Conservation (phyloP, 2,329 filamentous ascomycete species). For the Monascus ruber region DNA sequence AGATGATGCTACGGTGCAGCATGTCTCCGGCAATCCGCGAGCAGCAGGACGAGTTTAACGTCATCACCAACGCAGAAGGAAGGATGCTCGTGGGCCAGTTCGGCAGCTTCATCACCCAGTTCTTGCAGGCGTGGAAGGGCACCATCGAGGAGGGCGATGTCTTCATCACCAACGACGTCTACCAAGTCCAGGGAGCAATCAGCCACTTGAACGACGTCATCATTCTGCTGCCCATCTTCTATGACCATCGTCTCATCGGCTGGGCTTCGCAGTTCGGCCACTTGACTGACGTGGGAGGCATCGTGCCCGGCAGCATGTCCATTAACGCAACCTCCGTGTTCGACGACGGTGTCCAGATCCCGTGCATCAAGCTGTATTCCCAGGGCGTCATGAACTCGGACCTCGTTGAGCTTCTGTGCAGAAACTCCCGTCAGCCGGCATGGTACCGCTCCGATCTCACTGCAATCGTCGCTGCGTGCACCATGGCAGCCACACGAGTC, state of each 20-base stretch:
- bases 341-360: slow-evolving; percentile 41
- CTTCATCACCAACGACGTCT: slow-evolving; percentile 42
- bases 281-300: slow-evolving; percentile 36
- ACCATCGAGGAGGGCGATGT: slow-evolving; percentile 40
- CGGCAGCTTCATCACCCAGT: slow-evolving; percentile 39
- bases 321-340: slow-evolving; percentile 38
- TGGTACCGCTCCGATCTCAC: slow-evolving; percentile 40
- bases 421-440: slow-evolving; percentile 38
- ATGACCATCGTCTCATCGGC: slow-evolving; percentile 33
- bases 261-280: slow-evolving; percentile 43
- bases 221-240: slow-evolving; percentile 38
- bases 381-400: slow-evolving; percentile 34
- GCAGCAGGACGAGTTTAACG: slow-evolving; percentile 43
- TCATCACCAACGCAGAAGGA: slow-evolving; percentile 38
- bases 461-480: slow-evolving; percentile 37
- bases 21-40: slow-evolving; percentile 43
- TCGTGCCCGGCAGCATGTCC: slow-evolving; percentile 41
- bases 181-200: slow-evolving; percentile 38
- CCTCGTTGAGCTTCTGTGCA: slow-evolving; percentile 35
- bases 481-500: slow-evolving; percentile 34
- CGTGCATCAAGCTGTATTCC: slow-evolving; percentile 37
- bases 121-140: slow-evolving; percentile 37
- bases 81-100: slow-evolving; percentile 44
- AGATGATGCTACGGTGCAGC: slow-evolving; percentile 39
- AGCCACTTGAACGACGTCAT: slow-evolving; percentile 42